These are phyloP conservation scores for Coprinellus micaceus DNA, from an alignment of 768 basidiomycete genomes.

Conservation along the genomic window DNA sequence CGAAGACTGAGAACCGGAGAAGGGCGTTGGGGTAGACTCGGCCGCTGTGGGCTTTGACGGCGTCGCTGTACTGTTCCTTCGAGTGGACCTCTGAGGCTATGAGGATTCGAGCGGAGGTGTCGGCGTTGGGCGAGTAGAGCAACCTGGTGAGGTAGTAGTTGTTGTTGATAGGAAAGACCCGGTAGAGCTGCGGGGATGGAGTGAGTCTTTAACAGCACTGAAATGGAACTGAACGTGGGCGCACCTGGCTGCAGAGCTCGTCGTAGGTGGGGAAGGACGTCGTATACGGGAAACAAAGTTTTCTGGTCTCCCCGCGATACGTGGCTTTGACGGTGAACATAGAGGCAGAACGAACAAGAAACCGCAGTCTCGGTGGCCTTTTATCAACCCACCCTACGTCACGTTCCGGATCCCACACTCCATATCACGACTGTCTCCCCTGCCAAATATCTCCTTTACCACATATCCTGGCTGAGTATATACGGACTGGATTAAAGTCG, in stretches of 20 bases:
- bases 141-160: conserved; percentile 63
- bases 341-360: too few species aligned
- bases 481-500: too few species aligned
- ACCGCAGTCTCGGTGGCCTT: conserved; percentile 1
- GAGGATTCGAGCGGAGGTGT: conserved; percentile 51
- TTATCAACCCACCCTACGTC: not conserved
- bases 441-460: too few species aligned
- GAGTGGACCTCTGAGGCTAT: conserved; percentile 58
- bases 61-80: conserved; percentile 53
- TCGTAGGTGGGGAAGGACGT: conserved; percentile 59
- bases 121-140: conserved; percentile 63
- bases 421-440: too few species aligned
- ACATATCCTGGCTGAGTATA: too few species aligned
- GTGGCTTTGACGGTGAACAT: conserved; percentile 83
- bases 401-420: too few species aligned
- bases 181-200: conserved; percentile 49
- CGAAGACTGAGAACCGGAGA: conserved; percentile 59
- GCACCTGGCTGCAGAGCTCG: conserved; percentile 61
- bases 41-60: conserved; percentile 46
- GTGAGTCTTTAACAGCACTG: conserved; percentile 15
- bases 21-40: conserved; percentile 56
- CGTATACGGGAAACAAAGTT: conserved; percentile 51
- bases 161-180: conserved; percentile 62
- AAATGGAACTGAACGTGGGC: conserved; percentile 17
- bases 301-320: conserved; percentile 66